Base-by-base conservation (phyloP, 805 yeast genomes). In the Metschnikowia dekortorum region DNA sequence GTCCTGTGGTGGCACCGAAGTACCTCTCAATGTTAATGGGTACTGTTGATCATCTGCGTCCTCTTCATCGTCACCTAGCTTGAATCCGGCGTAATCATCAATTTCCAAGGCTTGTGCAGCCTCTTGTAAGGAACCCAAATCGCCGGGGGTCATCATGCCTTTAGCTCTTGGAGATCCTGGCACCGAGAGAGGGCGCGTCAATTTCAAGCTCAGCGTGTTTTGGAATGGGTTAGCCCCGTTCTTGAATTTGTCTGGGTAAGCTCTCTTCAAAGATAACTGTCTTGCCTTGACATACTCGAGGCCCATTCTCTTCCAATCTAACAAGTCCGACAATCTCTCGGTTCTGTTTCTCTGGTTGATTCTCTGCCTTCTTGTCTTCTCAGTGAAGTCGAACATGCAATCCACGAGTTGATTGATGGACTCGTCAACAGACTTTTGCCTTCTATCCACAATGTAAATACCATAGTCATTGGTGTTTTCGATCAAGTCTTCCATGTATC, bases 301-400 rank as follows among this genome's bases (percentile, higher is more conserved):
- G 0, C 99, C 99, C 98, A 92, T 91, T 62, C 98, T 81, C 70
- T 87, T 89, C 99, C 99, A 92, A 73, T 92, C 99, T 53, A 92
- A 80, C 61, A 92, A 72, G 67, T 94, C 98, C 46, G 94, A 84
- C 55, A 92, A 78, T 60, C 99, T 79, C 73, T 92, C 99, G 30
- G 97, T 94, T 69, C 99, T 82, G 70, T 92, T 92, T 74, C 99
- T 84, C 75, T 92, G 98, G 70, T 94, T 94, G 72, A 92, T 92
- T 71, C 99, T 82, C 70, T 94, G 97, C 71, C 99, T 87, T 70
- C 97, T 84, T 13, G 96, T 86, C 73, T 94, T 90, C 60, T 81
- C 78, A 39, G 89, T 78, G 70, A 92, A 92, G 43, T 87, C 92
- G 69, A 80, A 89, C 97, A 92, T 90, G 68, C 84, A 85, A 58